Base-by-base conservation (phyloP, 164 flowering plant species). In the Nelumbo lutea region DNA sequence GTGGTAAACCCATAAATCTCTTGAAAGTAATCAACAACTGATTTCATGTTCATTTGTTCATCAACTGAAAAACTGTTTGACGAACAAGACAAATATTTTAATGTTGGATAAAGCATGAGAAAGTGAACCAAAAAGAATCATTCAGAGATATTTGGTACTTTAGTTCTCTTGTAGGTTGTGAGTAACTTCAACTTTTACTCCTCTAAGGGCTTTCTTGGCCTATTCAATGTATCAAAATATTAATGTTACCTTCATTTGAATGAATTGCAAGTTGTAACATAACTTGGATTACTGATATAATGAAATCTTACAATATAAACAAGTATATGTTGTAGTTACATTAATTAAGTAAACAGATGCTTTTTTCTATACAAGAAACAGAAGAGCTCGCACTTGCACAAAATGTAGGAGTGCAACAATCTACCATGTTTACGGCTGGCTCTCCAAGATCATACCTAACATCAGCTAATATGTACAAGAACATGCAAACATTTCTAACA, bases 141-240 rank as follows among this genome's bases (percentile, higher is more conserved):
- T 66, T 5, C 67, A 58, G 3, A 41, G 39, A 64, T 15, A 6
- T 53, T 1, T 14, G 69, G 11, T 78, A 88, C 93, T 75, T 79
- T 46, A 87, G 80, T 70, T 88, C 90, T 59, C 86, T 76, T 42
- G 93, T 87, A 6, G 87, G 83, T 64, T 83, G 93, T 88, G 94
- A 38, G 91, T 87, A 46, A 87, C 88, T 79, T 88, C 90, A 47
- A 88, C 91, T 77, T 87, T 84, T 55, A 88, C 80, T 42, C 91
- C 94, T 77, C 87, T 79, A 43, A 88, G 83, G 9, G 88, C 88
- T 70, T 85, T 87, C 70, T 85, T 88, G 13, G 85, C 75, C 94
- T 86, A 80, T 39, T 11, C 62, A 57, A 64, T 50, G 13, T 53
- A 10, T 27, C 27, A 27, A 27, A 27, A 27, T 27, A 7, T 13